Evolutionary conservation across 768 basidiomycete species (phyloP).

Genomic region (Mycena filopes): DNA sequence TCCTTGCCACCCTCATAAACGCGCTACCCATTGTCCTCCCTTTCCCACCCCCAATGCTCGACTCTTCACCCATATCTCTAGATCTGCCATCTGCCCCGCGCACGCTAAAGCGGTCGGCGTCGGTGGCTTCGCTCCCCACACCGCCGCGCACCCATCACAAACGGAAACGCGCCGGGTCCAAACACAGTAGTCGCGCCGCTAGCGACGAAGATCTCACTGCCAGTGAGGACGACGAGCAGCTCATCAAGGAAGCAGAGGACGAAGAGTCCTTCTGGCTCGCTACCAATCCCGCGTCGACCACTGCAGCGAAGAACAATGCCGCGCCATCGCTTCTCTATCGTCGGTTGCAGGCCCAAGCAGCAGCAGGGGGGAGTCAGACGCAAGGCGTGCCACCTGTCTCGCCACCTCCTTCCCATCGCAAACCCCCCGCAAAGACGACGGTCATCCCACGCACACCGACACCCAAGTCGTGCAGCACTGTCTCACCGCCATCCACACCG

Average conservation of each 20-base stretch:
- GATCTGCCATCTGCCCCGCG: conserved; percentile 49
- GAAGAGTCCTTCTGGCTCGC: conserved; percentile 65
- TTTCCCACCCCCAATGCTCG: conserved; percentile 38
- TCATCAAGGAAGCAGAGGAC: conserved; percentile 49
- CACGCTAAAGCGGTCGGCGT: conserved; percentile 71
- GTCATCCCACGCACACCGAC: conserved; percentile 14
- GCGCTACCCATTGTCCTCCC: conserved; percentile 22
- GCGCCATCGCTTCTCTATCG: conserved; percentile 49
- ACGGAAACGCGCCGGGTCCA: conserved; percentile 54
- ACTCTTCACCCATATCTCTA: conserved; percentile 46
- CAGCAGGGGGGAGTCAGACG: conserved; percentile 6
- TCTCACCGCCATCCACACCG: conserved; percentile 54
- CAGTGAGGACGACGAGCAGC: conserved; percentile 46
- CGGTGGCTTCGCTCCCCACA: conserved; percentile 71
- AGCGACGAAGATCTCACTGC: conserved; percentile 48
- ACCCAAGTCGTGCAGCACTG: conserved; percentile 34
- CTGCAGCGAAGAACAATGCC: conserved; percentile 9
- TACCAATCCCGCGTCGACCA: conserved; percentile 24
- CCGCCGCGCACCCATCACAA: conserved; percentile 70
- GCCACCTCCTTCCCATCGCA: conserved; percentile 73
- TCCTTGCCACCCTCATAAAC: conserved; percentile 9
- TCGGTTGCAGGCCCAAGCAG: conserved; percentile 39
- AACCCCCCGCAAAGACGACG: conserved; percentile 36
- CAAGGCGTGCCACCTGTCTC: conserved; percentile 61
- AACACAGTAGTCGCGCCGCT: conserved; percentile 52